phyloP scores from a whole-genome alignment of 139 green algal species.

The Volvox africanus region DNA sequence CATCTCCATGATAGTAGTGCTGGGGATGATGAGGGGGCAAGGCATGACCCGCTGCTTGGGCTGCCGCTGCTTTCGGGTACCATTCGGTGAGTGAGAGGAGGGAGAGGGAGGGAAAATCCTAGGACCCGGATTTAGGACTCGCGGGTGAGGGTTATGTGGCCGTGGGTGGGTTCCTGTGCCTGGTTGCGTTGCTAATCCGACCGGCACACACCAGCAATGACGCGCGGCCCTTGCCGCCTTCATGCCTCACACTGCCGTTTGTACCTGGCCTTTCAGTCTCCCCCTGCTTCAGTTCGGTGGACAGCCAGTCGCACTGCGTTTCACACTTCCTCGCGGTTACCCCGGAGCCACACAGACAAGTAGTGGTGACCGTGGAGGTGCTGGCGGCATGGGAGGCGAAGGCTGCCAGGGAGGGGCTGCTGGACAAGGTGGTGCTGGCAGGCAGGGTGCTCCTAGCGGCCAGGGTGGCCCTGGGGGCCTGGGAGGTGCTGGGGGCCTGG shows the following conservation, averaged over 20 bases:
- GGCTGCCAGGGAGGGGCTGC: not conserved
- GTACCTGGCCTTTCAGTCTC: not conserved
- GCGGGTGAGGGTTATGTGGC: not conserved
- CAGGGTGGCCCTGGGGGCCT: not conserved
- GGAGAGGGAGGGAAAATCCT: not conserved
- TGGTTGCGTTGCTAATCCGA: no score
- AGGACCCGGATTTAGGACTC: no score
- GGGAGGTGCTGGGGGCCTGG: no score
- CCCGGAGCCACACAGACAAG: not conserved
- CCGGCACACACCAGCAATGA: no score
- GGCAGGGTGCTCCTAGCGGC: not conserved
- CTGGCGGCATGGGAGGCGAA: not conserved
- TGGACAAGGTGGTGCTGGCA: not conserved
- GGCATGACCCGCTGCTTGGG: not conserved
- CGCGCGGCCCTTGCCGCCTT: no score
- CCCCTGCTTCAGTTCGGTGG: not conserved
- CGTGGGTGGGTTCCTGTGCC: not conserved
- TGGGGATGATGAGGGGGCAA: not conserved
- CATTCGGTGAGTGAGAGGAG: not conserved
- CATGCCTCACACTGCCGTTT: no score
- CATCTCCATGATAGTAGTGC: not conserved
- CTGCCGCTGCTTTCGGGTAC: conserved; percentile 33
- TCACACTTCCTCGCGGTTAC: conserved; percentile 21
- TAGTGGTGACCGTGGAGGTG: not conserved
- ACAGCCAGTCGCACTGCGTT: conserved; percentile 33